A percentile compares a stretch with the other conserved stretches of the same genome.
Conservation (phyloP, 208 protist species). For the Trypanosoma theileri region DNA sequence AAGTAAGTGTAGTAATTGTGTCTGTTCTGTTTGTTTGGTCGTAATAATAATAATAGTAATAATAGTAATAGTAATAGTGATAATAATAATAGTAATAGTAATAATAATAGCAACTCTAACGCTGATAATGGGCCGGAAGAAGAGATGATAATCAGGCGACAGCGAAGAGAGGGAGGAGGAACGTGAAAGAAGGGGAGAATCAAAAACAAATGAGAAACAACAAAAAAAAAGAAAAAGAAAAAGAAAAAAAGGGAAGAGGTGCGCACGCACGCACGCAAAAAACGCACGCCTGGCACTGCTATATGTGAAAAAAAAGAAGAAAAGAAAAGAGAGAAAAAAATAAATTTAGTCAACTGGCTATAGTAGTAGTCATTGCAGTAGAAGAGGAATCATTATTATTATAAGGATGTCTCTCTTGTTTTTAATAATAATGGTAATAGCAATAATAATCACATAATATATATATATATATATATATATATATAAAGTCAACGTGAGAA, state of each 20-base stretch:
- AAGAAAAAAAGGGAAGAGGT: neutral
- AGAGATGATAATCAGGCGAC: too few relatives aligned
- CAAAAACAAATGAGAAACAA: neutral
- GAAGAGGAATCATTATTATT: too few relatives aligned
- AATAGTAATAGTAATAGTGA: too few relatives aligned
- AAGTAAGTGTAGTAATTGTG: too few relatives aligned
- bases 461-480: neutral
- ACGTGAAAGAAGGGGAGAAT: constrained; percentile 6
- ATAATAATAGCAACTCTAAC: too few relatives aligned
- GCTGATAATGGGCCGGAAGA: too few relatives aligned
- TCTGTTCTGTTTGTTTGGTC: too few relatives aligned
- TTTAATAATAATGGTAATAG: constrained; percentile 10
- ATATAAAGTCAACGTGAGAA: too few relatives aligned
- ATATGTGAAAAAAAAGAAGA: constrained; percentile 19
- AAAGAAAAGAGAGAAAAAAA: constrained; percentile 22
- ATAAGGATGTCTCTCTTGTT: too few relatives aligned
- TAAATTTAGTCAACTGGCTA: neutral
- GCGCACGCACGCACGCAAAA: neutral
- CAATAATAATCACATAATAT: constrained; percentile 1
- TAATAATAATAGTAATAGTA: too few relatives aligned
- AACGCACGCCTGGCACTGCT: neutral
- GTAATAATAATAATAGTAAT: too few relatives aligned
- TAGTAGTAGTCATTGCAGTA: constrained; percentile 12
- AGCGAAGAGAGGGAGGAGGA: neutral
- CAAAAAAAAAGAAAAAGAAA: neutral